Conservation (phyloP, 2,329 filamentous ascomycete genomes). For the Myotisia sp. region DNA sequence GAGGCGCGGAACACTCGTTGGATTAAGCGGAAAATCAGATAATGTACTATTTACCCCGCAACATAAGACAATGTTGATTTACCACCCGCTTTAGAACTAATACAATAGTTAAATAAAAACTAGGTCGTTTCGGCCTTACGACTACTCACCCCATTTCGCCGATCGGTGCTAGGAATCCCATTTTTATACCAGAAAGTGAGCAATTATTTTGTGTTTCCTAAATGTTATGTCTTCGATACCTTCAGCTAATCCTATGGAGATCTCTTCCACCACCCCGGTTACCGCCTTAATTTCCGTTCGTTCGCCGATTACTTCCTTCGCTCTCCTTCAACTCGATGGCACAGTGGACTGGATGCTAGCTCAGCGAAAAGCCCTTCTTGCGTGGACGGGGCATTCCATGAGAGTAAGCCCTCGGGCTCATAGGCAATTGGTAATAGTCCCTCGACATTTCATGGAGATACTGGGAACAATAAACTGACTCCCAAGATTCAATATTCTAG, state of each 20-base stretch:
- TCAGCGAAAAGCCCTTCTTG: slow-evolving; percentile 75
- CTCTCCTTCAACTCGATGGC: slow-evolving; percentile 78
- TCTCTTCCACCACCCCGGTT: slow-evolving; percentile 75
- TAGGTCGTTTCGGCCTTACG: slow-evolving; percentile 82
- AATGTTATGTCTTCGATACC: not conserved
- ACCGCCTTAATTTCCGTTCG: slow-evolving; percentile 81
- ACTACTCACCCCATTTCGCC: slow-evolving; percentile 66
- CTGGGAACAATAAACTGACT: slow-evolving; percentile 22
- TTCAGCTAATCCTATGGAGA: slow-evolving; percentile 28
- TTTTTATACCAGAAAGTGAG: slow-evolving; percentile 72
- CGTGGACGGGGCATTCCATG: slow-evolving; percentile 88
- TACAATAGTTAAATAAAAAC: slow-evolving; percentile 1
- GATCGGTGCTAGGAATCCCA: slow-evolving; percentile 69
- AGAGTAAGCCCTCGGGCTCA: slow-evolving; percentile 62
- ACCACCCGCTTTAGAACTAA: slow-evolving; percentile 2
- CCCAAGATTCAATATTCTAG: too few species aligned
- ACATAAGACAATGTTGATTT: not conserved
- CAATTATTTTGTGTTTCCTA: not conserved
- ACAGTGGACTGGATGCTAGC: slow-evolving; percentile 90
- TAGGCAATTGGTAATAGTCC: slow-evolving; percentile 42
- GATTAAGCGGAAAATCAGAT: slow-evolving; percentile 75
- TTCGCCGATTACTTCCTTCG: slow-evolving; percentile 72
- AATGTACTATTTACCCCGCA: slow-evolving; percentile 52
- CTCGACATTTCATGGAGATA: not conserved
- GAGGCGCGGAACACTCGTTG: slow-evolving; percentile 77